These are phyloP conservation scores for Cyclotella kingstonii DNA, from an alignment of 108 stramenopile species.

Conservation along the genomic window DNA sequence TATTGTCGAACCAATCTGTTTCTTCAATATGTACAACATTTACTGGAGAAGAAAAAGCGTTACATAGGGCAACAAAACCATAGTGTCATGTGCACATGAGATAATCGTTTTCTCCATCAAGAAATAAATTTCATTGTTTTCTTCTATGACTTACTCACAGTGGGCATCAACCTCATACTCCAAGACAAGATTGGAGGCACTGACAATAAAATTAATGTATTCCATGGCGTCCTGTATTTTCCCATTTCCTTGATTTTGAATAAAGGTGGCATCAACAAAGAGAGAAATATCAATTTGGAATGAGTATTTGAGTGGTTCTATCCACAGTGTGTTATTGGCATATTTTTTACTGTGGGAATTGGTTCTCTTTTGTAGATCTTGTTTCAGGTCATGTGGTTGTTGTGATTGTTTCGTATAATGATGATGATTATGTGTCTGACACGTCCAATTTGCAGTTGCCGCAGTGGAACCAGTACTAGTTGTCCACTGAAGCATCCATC, in stretches of 20 bases:
- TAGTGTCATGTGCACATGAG: background rate
- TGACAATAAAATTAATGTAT: constrained; percentile 36
- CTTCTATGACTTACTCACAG: constrained; percentile 2
- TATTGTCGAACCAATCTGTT: constrained; percentile 19
- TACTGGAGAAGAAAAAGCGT: constrained; percentile 1
- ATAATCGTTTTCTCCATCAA: background rate
- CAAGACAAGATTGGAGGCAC: constrained; percentile 24
- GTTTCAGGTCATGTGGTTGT: background rate
- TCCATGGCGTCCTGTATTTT: constrained; percentile 18
- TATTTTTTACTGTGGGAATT: background rate
- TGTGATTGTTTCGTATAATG: background rate
- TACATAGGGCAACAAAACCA: background rate
- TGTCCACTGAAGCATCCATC: too few relatives aligned
- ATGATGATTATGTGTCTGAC: background rate
- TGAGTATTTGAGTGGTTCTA: constrained; percentile 23
- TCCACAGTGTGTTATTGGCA: constrained; percentile 9
- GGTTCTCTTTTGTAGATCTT: background rate
- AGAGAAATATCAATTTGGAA: constrained; percentile 25
- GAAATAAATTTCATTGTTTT: background rate
- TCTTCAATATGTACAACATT: constrained; percentile 26
- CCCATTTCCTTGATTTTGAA: constrained; percentile 20
- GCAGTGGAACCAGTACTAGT: too few relatives aligned
- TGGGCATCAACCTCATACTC: constrained; percentile 43
- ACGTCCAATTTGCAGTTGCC: too few relatives aligned
- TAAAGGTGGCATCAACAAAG: constrained; percentile 24